These are phyloP conservation scores for Phoenix dactylifera DNA, from an alignment of 176 grass and related monocot species.

Conservation along the genomic window DNA sequence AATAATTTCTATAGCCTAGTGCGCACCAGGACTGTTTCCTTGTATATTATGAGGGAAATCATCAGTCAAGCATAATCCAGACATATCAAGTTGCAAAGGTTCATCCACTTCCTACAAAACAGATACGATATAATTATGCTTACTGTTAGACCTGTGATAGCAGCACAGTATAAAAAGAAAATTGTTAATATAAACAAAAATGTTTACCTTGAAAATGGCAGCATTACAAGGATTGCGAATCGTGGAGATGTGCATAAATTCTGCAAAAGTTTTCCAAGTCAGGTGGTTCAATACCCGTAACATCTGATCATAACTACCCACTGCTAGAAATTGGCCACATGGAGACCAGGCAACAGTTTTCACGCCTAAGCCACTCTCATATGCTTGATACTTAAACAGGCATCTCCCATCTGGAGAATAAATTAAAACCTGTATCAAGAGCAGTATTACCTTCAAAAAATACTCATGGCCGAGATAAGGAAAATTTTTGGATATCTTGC, in stretches of 20 bases:
- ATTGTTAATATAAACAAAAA: constrained; percentile 9
- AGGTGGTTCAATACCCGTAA: constrained; percentile 77
- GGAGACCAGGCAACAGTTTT: constrained; percentile 96
- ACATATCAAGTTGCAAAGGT: constrained; percentile 86
- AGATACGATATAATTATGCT: too few relatives aligned
- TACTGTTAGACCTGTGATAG: too few relatives aligned
- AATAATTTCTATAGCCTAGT: background rate
- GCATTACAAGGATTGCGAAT: constrained; percentile 63
- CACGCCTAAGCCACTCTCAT: constrained; percentile 88
- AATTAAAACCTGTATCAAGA: constrained; percentile 56
- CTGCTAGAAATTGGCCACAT: constrained; percentile 83
- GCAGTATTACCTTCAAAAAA: constrained; percentile 4
- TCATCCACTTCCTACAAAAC: constrained; percentile 77
- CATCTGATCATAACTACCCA: constrained; percentile 92
- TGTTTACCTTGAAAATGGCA: constrained; percentile 67
- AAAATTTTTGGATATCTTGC: background rate
- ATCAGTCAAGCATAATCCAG: constrained; percentile 64
- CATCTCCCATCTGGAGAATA: constrained; percentile 96
- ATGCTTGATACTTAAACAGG: constrained; percentile 79
- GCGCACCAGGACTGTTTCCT: constrained; percentile 48
- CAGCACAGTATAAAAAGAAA: too few relatives aligned
- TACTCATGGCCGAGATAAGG: background rate
- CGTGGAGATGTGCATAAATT: constrained; percentile 62
- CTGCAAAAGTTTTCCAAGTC: constrained; percentile 96
- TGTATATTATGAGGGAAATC: constrained; percentile 63